Percentiles rank a stretch among this genome's conserved stretches.
phyloP scores from a whole-genome alignment of 257 asterid species.

The Capsicum chinense region DNA sequence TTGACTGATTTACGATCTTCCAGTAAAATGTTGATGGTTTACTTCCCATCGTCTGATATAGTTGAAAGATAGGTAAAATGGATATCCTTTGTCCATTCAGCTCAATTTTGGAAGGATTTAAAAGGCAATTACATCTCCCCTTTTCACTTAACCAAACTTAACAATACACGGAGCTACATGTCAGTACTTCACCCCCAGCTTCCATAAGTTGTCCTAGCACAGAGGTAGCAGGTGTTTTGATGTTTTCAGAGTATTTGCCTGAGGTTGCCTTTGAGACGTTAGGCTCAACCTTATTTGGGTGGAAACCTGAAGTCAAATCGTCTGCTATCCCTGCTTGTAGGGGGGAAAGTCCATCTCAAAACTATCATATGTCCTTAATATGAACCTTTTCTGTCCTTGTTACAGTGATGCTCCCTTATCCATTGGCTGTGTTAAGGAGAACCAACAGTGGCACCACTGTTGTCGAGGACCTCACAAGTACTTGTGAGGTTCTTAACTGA shows the following conservation, averaged over 20 bases:
- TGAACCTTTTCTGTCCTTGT: background rate
- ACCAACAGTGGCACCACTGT: constrained; percentile 1
- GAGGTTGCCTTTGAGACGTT: background rate
- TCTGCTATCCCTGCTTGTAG: background rate
- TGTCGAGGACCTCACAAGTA: background rate
- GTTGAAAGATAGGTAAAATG: background rate
- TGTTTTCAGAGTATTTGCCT: background rate
- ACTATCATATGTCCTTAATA: background rate
- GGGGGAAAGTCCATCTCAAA: background rate
- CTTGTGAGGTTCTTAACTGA: background rate
- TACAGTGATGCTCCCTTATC: constrained; percentile 2
- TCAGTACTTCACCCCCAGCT: background rate
- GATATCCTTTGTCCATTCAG: background rate
- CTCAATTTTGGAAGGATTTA: background rate
- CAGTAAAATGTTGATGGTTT: background rate
- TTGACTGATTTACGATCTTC: background rate
- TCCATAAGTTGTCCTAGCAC: background rate
- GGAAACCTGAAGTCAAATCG: background rate
- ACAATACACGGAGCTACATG: background rate
- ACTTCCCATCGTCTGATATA: background rate
- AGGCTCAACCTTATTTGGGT: background rate
- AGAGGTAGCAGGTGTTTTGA: background rate
- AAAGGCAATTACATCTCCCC: background rate
- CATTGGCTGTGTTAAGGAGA: constrained; percentile 20
- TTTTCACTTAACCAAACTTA: background rate